phyloP scores from a whole-genome alignment of 2,329 filamentous ascomycete genomes.

The Fusarium multiceps region DNA sequence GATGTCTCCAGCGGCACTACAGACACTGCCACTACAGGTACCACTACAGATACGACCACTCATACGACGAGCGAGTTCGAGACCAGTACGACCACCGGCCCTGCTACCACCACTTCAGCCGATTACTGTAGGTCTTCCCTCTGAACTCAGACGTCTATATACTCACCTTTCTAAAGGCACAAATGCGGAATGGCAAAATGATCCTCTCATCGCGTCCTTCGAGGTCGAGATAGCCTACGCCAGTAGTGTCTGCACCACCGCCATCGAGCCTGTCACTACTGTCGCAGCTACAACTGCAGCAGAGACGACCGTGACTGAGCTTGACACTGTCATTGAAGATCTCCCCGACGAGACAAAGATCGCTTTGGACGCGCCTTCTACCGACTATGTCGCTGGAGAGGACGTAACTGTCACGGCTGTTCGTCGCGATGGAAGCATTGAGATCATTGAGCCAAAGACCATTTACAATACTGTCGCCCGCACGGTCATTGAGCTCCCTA shows the following conservation, averaged over 20 bases:
- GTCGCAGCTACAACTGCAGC: background rate
- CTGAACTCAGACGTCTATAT: too few relatives aligned
- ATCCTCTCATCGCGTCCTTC: constrained; percentile 16
- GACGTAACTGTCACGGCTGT: constrained; percentile 14
- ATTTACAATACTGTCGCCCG: constrained; percentile 8
- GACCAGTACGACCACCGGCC: background rate
- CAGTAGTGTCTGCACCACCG: constrained; percentile 6
- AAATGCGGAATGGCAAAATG: constrained; percentile 16
- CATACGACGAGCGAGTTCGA: background rate
- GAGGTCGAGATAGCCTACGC: background rate
- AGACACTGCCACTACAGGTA: too few relatives aligned
- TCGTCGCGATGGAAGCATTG: background rate
- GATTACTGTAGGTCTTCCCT: background rate
- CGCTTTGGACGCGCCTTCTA: background rate
- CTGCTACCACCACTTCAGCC: background rate
- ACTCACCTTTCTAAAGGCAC: background rate
- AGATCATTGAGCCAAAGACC: constrained; percentile 5
- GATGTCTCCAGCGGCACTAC: background rate
- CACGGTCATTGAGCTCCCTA: background rate
- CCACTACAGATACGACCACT: background rate
- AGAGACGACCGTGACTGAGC: background rate
- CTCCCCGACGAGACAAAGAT: constrained; percentile 4
- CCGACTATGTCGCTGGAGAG: constrained; percentile 1
- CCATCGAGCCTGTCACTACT: constrained; percentile 22
- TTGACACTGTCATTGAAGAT: background rate